Base-by-base conservation (phyloP, 2,329 filamentous ascomycete species). In the Talaromyces albobiverticillius region DNA sequence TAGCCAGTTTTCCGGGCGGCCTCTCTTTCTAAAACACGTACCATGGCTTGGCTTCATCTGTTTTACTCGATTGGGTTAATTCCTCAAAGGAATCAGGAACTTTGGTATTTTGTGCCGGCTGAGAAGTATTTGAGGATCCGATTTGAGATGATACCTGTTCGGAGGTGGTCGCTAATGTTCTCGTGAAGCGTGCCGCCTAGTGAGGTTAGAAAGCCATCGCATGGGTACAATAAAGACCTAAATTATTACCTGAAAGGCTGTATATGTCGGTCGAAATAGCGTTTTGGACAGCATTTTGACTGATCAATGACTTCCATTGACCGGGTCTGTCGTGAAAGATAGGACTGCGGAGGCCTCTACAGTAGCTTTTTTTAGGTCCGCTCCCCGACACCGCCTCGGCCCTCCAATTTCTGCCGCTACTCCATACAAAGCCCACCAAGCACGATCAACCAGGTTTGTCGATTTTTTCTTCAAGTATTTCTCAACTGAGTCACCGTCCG, bases 311-410 rank as follows among this genome's bases (percentile, higher is more conserved):
- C 4, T 41, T 14, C 31, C 40, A 48, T 46, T 54, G 40, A 38
- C 57, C 14, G 34, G 8, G 14, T 9, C n/a, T 4, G 4, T 34
- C 11, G 6, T 34, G 31, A 7, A 36, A 16, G 9, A 16, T 13
- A 5, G 36, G 36, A 18, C 18, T 20, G 14, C 36, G 36, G 36
- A 38, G 4, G 36, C 18, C 36, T 40, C 9, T 16, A n/a, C n/a
- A n/a, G n/a, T n/a, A 40, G 36, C 51, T 50, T 45, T 41, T 46
- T 36, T 25, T 14, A 38, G 40, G 31, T 32, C 13, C 40, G n/a
- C 26, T 51, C 48, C 29, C 51, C 48, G 51, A 57, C 46, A 41
- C 34, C 51, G 51, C 49, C 46, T 57, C n/a, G n/a, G n/a, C n/a
- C 38, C 36, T 22, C 31, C 32, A 46, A 29, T 29, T 46, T 47